phyloP scores from a whole-genome alignment of 2,329 filamentous ascomycete species.

The Cytospora leucostoma region DNA sequence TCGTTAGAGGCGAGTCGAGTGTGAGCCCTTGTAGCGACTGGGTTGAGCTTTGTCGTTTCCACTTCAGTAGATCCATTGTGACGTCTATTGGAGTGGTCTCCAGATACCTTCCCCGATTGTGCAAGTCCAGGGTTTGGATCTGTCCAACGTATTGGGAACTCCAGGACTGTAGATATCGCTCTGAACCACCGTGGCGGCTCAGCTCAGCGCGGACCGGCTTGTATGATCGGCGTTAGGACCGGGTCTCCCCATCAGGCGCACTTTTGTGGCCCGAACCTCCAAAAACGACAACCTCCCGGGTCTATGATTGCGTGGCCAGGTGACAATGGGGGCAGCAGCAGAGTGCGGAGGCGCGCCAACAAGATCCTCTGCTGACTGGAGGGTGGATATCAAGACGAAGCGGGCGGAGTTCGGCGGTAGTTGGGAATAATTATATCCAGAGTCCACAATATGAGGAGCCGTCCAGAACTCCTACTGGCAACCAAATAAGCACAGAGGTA shows the following conservation, averaged over 20 bases:
- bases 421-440: background rate
- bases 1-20: constrained; percentile 26
- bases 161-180: background rate
- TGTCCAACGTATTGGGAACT: background rate
- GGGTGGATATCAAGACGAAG: constrained; percentile 4
- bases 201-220: constrained; percentile 6
- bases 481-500: constrained; percentile 1
- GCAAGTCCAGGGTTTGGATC: background rate
- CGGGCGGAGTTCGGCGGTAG: constrained; percentile 10
- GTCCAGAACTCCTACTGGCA: constrained; percentile 2
- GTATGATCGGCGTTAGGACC: constrained; percentile 22
- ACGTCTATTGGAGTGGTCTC: background rate
- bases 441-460: constrained; percentile 6
- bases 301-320: constrained; percentile 8
- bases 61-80: constrained; percentile 27
- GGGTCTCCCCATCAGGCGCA: constrained; percentile 18
- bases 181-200: background rate
- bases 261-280: constrained; percentile 20
- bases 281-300: constrained; percentile 19
- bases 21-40: constrained; percentile 24
- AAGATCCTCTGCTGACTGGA: constrained; percentile 3
- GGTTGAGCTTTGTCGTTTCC: constrained; percentile 27
- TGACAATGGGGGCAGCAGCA: background rate
- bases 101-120: background rate
- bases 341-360: background rate